Evolutionary conservation across 2,329 filamentous ascomycete species (phyloP).

Genomic region (Zymoseptoria ardabiliae): DNA sequence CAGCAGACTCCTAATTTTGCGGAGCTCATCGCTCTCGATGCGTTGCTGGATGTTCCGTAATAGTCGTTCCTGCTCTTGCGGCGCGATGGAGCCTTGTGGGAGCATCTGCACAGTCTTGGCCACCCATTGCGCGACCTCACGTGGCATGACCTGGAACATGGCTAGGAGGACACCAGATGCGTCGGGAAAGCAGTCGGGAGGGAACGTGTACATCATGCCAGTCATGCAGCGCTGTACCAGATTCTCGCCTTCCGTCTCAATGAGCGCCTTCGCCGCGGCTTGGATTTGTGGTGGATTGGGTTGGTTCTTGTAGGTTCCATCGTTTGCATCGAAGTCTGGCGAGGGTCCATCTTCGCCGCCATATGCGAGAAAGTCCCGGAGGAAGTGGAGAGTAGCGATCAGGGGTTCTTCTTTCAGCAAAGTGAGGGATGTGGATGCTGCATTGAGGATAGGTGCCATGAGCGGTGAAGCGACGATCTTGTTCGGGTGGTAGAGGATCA

Average conservation of each 20-base stretch:
- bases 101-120: constrained; percentile 76
- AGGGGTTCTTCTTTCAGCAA: constrained; percentile 88
- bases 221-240: constrained; percentile 85
- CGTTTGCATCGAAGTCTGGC: constrained; percentile 52
- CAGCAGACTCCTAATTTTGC: constrained; percentile 74
- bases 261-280: constrained; percentile 63
- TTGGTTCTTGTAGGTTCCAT: constrained; percentile 36
- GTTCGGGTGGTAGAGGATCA: constrained; percentile 84
- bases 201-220: constrained; percentile 99
- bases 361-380: constrained; percentile 85
- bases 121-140: constrained; percentile 74
- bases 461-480: constrained; percentile 73
- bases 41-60: constrained; percentile 71
- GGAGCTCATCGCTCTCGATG: constrained; percentile 59
- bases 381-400: constrained; percentile 84
- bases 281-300: constrained; percentile 63
- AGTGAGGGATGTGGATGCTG: constrained; percentile 76
- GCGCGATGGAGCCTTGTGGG: constrained; percentile 71
- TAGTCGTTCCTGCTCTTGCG: constrained; percentile 72
- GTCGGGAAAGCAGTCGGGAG: constrained; percentile 89
- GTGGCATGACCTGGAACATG: constrained; percentile 78
- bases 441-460: constrained; percentile 75
- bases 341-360: constrained; percentile 63
- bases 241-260: constrained; percentile 60
- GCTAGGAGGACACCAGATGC: constrained; percentile 86